phyloP scores from a whole-genome alignment of 306 rosid species.

The Purshia tridentata region DNA sequence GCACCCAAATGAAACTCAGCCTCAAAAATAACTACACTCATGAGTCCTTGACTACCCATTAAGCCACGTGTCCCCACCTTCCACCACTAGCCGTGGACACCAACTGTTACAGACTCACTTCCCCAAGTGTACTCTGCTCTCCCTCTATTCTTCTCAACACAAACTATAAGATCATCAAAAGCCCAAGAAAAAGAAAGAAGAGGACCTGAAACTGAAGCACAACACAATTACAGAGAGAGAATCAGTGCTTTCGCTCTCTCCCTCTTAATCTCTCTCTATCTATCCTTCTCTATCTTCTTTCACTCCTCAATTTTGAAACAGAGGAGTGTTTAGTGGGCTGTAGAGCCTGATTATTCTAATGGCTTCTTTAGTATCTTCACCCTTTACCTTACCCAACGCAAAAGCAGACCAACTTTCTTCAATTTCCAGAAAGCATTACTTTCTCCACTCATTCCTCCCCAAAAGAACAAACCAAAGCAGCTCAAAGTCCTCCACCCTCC shows the following conservation, averaged over 20 bases:
- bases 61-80: slow-evolving; percentile 51
- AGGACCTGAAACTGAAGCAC: slow-evolving; percentile 4
- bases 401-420: slow-evolving; percentile 68
- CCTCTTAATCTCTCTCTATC: not conserved
- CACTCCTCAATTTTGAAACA: slow-evolving; percentile 26
- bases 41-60: slow-evolving; percentile 22
- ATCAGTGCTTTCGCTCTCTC: not conserved
- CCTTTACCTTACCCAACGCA: slow-evolving; percentile 61
- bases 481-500: slow-evolving; percentile 44
- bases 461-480: slow-evolving; percentile 40
- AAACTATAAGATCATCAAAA: slow-evolving; percentile 24
- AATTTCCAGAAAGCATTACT: slow-evolving; percentile 59
- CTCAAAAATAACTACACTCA: slow-evolving; percentile 27
- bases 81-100: slow-evolving; percentile 48
- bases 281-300: slow-evolving; percentile 1
- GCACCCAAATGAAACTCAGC: slow-evolving; percentile 29
- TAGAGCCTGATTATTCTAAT: slow-evolving; percentile 39
- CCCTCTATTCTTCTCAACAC: slow-evolving; percentile 25
- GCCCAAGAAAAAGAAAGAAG: not conserved
- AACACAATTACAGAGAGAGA: not conserved
- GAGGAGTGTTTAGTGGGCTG: slow-evolving; percentile 1
- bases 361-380: slow-evolving; percentile 80
- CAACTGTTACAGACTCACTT: slow-evolving; percentile 23
- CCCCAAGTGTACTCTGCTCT: not conserved
- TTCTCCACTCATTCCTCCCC: slow-evolving; percentile 89